Evolutionary conservation across 2,329 filamentous ascomycete species (phyloP).

Genomic region (Cladophialophora exuberans): DNA sequence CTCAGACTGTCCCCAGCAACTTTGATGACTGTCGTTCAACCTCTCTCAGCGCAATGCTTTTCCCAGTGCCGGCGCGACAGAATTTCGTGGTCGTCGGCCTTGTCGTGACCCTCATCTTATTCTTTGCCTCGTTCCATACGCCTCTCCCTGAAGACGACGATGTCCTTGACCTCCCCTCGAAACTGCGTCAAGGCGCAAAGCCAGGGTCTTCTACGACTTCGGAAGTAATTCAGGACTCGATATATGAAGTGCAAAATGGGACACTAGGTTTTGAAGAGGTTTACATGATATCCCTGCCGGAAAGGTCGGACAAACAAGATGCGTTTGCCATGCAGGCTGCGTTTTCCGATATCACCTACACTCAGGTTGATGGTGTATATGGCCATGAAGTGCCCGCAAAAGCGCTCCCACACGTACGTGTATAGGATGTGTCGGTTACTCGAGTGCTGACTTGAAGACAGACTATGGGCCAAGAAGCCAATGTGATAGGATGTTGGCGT

Average conservation of each 20-base stretch:
- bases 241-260: conserved; percentile 21
- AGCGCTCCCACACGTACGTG: conserved; percentile 28
- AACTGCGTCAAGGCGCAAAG: neutral
- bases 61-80: conserved; percentile 2
- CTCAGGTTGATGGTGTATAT: conserved; percentile 28
- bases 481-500: conserved; percentile 40
- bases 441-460: conserved; percentile 16
- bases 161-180: neutral
- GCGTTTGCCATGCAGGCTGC: conserved; percentile 49
- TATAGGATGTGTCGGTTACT: neutral
- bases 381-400: conserved; percentile 26
- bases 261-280: conserved; percentile 42
- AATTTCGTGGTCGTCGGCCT: conserved; percentile 12
- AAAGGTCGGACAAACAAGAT: conserved; percentile 55
- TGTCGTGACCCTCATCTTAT: conserved; percentile 12
- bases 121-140: conserved; percentile 12
- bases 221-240: neutral
- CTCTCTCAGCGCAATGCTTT: neutral
- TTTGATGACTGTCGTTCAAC: neutral
- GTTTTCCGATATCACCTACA: conserved; percentile 39
- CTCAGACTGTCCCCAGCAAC: neutral
- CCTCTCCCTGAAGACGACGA: conserved; percentile 3
- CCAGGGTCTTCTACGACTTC: neutral
- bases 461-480: conserved; percentile 25
- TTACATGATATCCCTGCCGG: conserved; percentile 52